These are phyloP conservation scores for Amanita fuliginea DNA, from an alignment of 768 basidiomycete genomes.

Conservation along the genomic window DNA sequence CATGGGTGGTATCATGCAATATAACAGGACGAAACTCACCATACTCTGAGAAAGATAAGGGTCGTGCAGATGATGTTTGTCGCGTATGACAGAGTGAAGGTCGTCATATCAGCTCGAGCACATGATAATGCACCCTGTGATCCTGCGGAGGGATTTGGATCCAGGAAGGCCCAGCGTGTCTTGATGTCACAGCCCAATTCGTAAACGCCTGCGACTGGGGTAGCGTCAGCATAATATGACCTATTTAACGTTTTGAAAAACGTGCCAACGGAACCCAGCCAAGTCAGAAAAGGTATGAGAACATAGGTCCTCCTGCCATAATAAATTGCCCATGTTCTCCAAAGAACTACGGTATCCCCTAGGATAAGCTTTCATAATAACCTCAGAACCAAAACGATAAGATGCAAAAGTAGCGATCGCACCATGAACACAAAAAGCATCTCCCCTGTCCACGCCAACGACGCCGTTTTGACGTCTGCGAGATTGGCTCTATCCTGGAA, in stretches of 20 bases:
- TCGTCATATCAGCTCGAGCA: conserved; percentile 17
- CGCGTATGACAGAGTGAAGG: conserved; percentile 13
- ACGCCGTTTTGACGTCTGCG: conserved; percentile 14
- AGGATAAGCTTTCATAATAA: conserved; percentile 13
- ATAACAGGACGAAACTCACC: conserved; percentile 8
- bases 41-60: conserved; percentile 17
- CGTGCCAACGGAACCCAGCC: conserved; percentile 18
- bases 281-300: conserved; percentile 14
- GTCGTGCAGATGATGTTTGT: conserved; percentile 12
- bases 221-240: not conserved
- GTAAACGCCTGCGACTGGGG: conserved; percentile 16
- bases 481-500: conserved; percentile 10
- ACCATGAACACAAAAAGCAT: conserved; percentile 22
- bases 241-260: not conserved
- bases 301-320: conserved; percentile 10
- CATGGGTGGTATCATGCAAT: not conserved
- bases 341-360: conserved; percentile 19
- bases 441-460: conserved; percentile 18
- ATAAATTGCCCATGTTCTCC: conserved; percentile 19
- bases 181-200: conserved; percentile 20
- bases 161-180: conserved; percentile 15
- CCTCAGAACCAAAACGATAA: not conserved
- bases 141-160: not conserved
- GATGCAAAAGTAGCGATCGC: not conserved
- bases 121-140: conserved; percentile 13